Evolutionary conservation across 495 filamentous ascomycete genomes (phyloP), one percentile per base, ranked within the genome.

Genomic region (Aspergillus heteromorphus): DNA sequence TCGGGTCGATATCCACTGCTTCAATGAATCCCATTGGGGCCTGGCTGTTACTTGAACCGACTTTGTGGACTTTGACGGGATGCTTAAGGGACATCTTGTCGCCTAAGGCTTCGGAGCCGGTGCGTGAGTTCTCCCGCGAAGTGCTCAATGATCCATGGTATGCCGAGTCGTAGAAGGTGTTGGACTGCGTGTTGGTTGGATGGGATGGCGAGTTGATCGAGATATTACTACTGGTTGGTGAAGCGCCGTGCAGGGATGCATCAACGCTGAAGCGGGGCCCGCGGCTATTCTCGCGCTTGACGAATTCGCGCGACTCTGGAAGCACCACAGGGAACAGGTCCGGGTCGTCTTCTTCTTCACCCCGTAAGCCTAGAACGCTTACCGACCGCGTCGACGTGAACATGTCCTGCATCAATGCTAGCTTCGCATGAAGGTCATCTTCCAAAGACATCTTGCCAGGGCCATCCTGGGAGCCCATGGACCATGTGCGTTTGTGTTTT

Each of bases 401-500:
- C 93, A 97, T 97, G 60, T 95, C 92, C 65, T 96, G 88, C 64
- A 95, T 80, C 23, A 83, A 86, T 43, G 84, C 81, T 16, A 97
- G 76, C 68, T 95, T 96, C 55, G 82, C 75, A 55, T 95, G 88
- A 6, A 97, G 73, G 65, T 97, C 95, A 57, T 97, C 95, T 65
- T 96, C 93, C 16, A 86, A 70, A 2, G 87, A 81, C 38, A 83
- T 60, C 36, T 87, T 83, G 5, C 76, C 73, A 3, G 74, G 81
- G 6, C 85, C 91, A 59, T 88, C 87, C 45, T 88, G 80, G 4
- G 92, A 96, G n/a, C 89, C 88, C 77, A 93, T 87, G 18, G 93
- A 97, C 91, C 92, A 97, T 2, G 91, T 93, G 27, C 95, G 79
- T 67, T 95, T 95, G 69, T 96, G 91, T 62, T 95, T 96, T 6